Evolutionary conservation across 2,329 filamentous ascomycete species (phyloP).

Genomic region (Cryphonectria carpinicola): DNA sequence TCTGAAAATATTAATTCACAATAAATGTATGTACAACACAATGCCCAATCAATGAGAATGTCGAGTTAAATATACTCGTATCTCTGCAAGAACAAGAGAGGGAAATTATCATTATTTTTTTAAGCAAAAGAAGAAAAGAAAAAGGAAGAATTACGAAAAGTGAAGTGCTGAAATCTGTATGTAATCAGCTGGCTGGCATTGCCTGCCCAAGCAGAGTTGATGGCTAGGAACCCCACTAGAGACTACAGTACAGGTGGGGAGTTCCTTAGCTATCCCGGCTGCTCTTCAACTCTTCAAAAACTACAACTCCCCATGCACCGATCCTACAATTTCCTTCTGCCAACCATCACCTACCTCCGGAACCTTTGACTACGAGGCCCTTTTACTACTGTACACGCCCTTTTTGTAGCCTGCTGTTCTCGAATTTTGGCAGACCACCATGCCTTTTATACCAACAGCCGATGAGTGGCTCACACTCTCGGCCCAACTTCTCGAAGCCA

Average conservation of each 20-base stretch:
- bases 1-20: background rate
- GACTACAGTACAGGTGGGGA: background rate
- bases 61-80: background rate
- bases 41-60: background rate
- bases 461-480: constrained; percentile 94
- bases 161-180: background rate
- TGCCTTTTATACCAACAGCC: constrained; percentile 81
- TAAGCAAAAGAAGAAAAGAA: background rate
- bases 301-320: constrained; percentile 7
- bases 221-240: constrained; percentile 17
- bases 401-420: background rate
- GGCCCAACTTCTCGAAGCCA: constrained; percentile 79
- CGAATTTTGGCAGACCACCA: constrained; percentile 43
- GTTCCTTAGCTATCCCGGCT: background rate
- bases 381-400: background rate
- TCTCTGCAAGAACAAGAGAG: background rate
- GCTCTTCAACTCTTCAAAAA: background rate
- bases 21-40: background rate
- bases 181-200: background rate
- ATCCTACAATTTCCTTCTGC: background rate
- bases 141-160: no score
- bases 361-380: background rate
- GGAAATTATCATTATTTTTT: no score
- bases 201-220: constrained; percentile 12
- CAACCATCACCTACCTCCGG: background rate